These are phyloP conservation scores for Gilbertella persicaria DNA, from an alignment of 371 early-diverging fungal species.

Conservation along the genomic window DNA sequence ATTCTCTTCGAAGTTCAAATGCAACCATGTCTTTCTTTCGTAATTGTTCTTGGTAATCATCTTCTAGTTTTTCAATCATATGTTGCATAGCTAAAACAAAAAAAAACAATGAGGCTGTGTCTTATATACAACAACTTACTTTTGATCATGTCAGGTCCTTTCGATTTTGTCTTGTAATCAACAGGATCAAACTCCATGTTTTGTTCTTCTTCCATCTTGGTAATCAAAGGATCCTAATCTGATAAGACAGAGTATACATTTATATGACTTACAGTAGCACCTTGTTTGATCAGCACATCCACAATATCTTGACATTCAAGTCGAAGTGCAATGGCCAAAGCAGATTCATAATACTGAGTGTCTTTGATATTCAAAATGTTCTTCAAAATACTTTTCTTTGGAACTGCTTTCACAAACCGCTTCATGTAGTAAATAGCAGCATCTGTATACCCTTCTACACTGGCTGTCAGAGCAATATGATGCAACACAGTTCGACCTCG, in stretches of 20 bases:
- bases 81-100: constrained; percentile 51
- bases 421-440: constrained; percentile 82
- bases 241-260: background rate
- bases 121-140: constrained; percentile 27
- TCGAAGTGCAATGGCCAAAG: constrained; percentile 83
- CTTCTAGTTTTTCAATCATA: constrained; percentile 59
- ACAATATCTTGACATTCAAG: constrained; percentile 67
- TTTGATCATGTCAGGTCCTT: constrained; percentile 41
- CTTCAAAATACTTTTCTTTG: constrained; percentile 40
- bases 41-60: constrained; percentile 60
- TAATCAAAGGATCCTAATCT: constrained; percentile 17
- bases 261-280: constrained; percentile 57
- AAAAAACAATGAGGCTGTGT: background rate
- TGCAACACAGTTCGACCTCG: constrained; percentile 83
- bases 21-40: constrained; percentile 55
- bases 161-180: constrained; percentile 16
- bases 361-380: constrained; percentile 77
- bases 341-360: constrained; percentile 77
- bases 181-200: constrained; percentile 9
- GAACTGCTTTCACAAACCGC: constrained; percentile 55
- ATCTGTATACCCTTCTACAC: constrained; percentile 58
- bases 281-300: constrained; percentile 74
- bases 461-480: constrained; percentile 76
- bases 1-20: constrained; percentile 59
- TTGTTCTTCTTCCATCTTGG: constrained; percentile 9